phyloP scores from a whole-genome alignment of 306 rosid genomes.

The Ceratonia siliqua region DNA sequence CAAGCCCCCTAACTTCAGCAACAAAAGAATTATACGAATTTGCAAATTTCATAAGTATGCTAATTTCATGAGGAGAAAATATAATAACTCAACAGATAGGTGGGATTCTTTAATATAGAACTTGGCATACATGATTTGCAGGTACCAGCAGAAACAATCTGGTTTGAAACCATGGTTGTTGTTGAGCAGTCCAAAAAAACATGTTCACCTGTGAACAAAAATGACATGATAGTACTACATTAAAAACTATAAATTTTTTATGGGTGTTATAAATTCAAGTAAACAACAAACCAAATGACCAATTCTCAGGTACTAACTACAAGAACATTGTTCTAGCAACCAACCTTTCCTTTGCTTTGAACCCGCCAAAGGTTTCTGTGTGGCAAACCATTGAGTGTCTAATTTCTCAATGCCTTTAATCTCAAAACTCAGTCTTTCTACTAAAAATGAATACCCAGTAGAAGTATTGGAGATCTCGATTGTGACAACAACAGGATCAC shows the following conservation, averaged over 20 bases:
- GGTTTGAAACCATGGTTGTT: slow-evolving; percentile 67
- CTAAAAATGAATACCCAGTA: slow-evolving; percentile 56
- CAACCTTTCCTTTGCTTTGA: slow-evolving; percentile 86
- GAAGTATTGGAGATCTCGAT: slow-evolving; percentile 69
- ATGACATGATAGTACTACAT: neutral
- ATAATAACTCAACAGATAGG: neutral
- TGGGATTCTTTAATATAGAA: slow-evolving; percentile 18
- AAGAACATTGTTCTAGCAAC: slow-evolving; percentile 1
- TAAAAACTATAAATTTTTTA: neutral
- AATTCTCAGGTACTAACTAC: neutral
- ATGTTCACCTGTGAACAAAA: slow-evolving; percentile 66
- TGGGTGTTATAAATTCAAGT: slow-evolving; percentile 4
- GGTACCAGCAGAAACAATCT: slow-evolving; percentile 69
- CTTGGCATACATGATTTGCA: slow-evolving; percentile 77
- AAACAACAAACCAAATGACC: slow-evolving; percentile 6
- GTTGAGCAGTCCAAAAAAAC: slow-evolving; percentile 72
- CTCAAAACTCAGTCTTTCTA: slow-evolving; percentile 84
- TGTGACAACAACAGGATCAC: slow-evolving; percentile 76
- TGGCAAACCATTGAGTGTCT: slow-evolving; percentile 89
- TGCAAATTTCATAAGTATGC: slow-evolving; percentile 22
- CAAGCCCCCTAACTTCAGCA: neutral
- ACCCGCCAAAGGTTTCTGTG: slow-evolving; percentile 75
- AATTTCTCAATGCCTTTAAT: slow-evolving; percentile 80
- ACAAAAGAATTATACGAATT: neutral
- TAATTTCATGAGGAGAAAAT: neutral